These are phyloP conservation scores for Acanthamoeba culbertsoni DNA, from an alignment of 208 protist genomes.

Conservation along the genomic window DNA sequence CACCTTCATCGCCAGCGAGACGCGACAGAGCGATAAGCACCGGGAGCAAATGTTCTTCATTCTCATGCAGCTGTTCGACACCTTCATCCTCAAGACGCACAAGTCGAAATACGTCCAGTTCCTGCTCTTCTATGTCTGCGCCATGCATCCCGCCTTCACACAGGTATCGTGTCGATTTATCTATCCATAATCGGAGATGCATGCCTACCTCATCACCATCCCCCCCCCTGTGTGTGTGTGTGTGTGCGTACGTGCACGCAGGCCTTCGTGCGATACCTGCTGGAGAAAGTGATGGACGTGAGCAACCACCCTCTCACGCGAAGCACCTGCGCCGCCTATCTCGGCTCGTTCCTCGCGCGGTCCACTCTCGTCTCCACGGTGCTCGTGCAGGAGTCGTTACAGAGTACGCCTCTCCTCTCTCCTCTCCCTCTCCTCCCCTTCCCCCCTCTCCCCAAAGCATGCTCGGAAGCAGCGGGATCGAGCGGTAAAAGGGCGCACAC, in stretches of 20 bases:
- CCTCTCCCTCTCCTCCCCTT: neutral
- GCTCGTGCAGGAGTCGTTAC: neutral
- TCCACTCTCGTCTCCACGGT: conserved; percentile 30
- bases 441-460: no score
- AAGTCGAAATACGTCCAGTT: conserved; percentile 76
- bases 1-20: neutral
- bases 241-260: neutral
- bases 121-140: conserved; percentile 69
- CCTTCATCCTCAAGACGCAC: conserved; percentile 65
- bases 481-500: no score
- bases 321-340: conserved; percentile 68
- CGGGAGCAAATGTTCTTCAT: conserved; percentile 58
- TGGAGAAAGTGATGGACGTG: conserved; percentile 63
- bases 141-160: conserved; percentile 9
- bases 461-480: no score
- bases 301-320: conserved; percentile 42
- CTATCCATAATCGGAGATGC: no score
- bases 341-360: conserved; percentile 69
- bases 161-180: neutral
- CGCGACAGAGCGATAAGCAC: neutral
- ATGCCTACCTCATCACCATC: no score
- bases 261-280: conserved; percentile 66
- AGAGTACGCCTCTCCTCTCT: neutral
- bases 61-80: conserved; percentile 67
- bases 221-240: neutral